Evolutionary conservation across 495 filamentous ascomycete species (phyloP).

Genomic region (Hypoxylon cercidicola): DNA sequence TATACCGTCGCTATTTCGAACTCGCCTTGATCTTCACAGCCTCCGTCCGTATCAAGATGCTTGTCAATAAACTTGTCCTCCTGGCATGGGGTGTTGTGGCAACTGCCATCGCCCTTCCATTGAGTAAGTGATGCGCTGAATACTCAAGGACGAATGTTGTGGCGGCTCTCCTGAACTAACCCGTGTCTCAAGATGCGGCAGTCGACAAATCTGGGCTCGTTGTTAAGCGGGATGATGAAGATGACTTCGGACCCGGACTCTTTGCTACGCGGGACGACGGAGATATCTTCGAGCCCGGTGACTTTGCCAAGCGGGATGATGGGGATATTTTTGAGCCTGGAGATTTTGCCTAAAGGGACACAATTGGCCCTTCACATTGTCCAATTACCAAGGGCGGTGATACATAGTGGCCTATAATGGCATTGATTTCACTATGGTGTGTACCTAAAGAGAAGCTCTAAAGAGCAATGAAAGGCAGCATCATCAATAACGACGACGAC

Average conservation of each 20-base stretch:
- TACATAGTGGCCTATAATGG: no score
- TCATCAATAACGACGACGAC: no score
- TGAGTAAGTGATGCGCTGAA: slow-evolving; percentile 3
- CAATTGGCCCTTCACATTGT: background rate
- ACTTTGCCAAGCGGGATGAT: slow-evolving; percentile 4
- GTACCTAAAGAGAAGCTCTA: background rate
- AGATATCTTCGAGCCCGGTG: background rate
- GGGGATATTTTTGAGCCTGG: slow-evolving; percentile 2
- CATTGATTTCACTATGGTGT: background rate
- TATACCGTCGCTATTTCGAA: background rate
- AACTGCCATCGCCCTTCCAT: background rate
- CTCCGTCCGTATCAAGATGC: slow-evolving; percentile 2
- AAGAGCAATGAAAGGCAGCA: no score
- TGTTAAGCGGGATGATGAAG: background rate
- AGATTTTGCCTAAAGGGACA: background rate
- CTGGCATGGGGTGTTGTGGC: slow-evolving; percentile 1
- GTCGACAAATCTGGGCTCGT: background rate
- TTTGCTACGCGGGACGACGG: background rate
- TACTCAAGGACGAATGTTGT: background rate
- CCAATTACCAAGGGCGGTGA: background rate
- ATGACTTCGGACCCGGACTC: background rate
- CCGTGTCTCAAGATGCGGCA: background rate
- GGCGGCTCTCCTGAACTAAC: background rate
- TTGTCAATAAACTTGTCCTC: background rate
- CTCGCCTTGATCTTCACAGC: background rate